phyloP scores from a whole-genome alignment of 1,284 basidiomycete genomes.

The Cutaneotrichosporon daszewskae region DNA sequence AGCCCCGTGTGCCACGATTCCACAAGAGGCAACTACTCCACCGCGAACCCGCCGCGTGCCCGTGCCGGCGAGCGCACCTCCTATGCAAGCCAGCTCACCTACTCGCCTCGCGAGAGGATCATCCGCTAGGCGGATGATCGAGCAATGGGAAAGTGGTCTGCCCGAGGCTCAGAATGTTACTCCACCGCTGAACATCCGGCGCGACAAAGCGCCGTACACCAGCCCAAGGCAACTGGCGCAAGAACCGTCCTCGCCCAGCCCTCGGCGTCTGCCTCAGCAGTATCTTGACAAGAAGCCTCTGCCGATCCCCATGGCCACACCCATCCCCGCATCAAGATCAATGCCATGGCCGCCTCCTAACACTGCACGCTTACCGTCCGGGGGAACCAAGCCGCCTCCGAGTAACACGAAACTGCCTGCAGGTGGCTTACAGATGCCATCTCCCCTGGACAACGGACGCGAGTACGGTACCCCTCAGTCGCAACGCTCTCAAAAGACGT shows the following conservation, averaged over 20 bases:
- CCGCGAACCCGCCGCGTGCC: background rate
- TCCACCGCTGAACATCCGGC: background rate
- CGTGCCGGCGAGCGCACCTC: background rate
- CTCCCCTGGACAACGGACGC: constrained; percentile 23
- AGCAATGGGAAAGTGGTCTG: constrained; percentile 33
- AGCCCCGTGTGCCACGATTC: background rate
- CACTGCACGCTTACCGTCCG: background rate
- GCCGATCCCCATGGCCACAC: constrained; percentile 24
- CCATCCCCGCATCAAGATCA: constrained; percentile 15
- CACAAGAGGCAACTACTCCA: background rate
- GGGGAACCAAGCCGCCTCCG: background rate
- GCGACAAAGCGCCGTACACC: background rate
- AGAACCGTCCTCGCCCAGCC: background rate
- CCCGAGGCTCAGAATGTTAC: background rate
- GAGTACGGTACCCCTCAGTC: too few species aligned
- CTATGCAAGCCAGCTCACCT: background rate
- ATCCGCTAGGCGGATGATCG: constrained; percentile 34
- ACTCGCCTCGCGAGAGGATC: background rate
- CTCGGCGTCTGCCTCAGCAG: constrained; percentile 3
- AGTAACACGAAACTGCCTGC: background rate
- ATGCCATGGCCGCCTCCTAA: constrained; percentile 11
- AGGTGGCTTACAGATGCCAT: constrained; percentile 8
- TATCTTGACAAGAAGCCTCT: constrained; percentile 39
- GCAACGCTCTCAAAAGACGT: too few species aligned
- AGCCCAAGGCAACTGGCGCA: background rate